These are phyloP conservation scores for Dothideomycetidae sp. DNA, from an alignment of 2,329 filamentous ascomycete genomes.

Conservation along the genomic window DNA sequence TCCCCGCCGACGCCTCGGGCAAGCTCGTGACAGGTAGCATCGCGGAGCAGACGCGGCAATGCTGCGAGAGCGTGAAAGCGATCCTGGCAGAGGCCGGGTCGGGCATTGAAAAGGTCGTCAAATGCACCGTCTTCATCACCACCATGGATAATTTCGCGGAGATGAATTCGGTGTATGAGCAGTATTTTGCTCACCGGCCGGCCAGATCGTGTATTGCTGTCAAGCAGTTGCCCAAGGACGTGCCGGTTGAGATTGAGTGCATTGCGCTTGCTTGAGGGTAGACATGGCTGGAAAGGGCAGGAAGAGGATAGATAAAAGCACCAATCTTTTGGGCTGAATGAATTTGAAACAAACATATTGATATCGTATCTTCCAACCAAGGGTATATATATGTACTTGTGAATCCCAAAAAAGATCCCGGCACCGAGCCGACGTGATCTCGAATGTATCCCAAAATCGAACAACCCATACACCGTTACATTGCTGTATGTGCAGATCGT, in stretches of 20 bases:
- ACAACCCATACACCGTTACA: too few species aligned
- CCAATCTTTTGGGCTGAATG: too few species aligned
- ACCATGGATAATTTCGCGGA: conserved; percentile 81
- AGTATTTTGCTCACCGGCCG: conserved; percentile 61
- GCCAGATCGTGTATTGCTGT: conserved; percentile 83
- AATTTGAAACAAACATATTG: too few species aligned
- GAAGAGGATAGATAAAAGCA: not conserved
- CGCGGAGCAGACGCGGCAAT: conserved; percentile 53
- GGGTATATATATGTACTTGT: too few species aligned
- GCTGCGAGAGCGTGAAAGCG: conserved; percentile 67
- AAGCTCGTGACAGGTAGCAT: conserved; percentile 50
- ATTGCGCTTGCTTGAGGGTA: conserved; percentile 43
- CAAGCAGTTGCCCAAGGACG: conserved; percentile 73
- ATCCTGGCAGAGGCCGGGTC: conserved; percentile 74
- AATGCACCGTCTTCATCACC: conserved; percentile 61
- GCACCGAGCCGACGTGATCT: too few species aligned
- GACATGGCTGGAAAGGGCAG: not conserved
- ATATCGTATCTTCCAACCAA: too few species aligned
- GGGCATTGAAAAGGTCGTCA: conserved; percentile 66
- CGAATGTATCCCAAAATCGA: too few species aligned
- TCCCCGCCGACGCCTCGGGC: conserved; percentile 52
- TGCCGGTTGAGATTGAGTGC: conserved; percentile 81
- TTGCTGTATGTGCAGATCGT: too few species aligned
- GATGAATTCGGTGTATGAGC: conserved; percentile 76
- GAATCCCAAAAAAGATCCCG: too few species aligned